Percentiles rank a stretch among this genome's conserved stretches.
Evolutionary conservation across 2,329 filamentous ascomycete species (phyloP).

Genomic region (Neonectria ditissima): DNA sequence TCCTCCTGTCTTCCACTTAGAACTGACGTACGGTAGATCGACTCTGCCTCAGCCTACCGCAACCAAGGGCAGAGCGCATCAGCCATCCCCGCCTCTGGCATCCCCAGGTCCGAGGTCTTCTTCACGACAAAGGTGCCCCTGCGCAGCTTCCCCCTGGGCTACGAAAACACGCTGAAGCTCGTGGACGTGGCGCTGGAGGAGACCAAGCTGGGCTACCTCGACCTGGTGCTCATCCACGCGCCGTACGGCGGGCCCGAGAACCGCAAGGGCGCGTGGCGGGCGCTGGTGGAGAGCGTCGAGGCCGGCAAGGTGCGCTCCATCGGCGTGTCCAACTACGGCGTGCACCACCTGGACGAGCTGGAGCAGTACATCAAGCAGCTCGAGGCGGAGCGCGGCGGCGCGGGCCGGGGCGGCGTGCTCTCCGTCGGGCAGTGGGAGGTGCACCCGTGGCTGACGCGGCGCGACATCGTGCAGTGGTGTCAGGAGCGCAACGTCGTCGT

Average conservation of each 20-base stretch:
- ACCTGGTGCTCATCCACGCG: conserved; percentile 73
- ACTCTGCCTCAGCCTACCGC: conserved; percentile 64
- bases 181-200: conserved; percentile 72
- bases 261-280: conserved; percentile 71
- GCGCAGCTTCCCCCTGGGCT: conserved; percentile 57
- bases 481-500: conserved; percentile 70
- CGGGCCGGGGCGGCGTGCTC: conserved; percentile 77
- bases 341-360: conserved; percentile 72
- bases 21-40: conserved; percentile 53
- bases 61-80: conserved; percentile 64
- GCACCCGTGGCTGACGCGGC: conserved; percentile 87
- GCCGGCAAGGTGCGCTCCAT: conserved; percentile 71
- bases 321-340: conserved; percentile 74
- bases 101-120: conserved; percentile 63
- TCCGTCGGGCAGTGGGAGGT: conserved; percentile 90
- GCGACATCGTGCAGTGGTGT: conserved; percentile 85
- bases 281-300: conserved; percentile 72
- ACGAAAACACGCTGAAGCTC: conserved; percentile 72
- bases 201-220: conserved; percentile 74
- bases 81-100: conserved; percentile 55
- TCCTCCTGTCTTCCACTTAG: background rate
- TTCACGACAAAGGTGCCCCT: conserved; percentile 68
- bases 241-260: conserved; percentile 68
- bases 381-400: conserved; percentile 69
- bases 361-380: conserved; percentile 70